These are phyloP conservation scores for Ophiocordyceps camponoti-rufipedis DNA, from an alignment of 2,329 filamentous ascomycete genomes.

Conservation along the genomic window DNA sequence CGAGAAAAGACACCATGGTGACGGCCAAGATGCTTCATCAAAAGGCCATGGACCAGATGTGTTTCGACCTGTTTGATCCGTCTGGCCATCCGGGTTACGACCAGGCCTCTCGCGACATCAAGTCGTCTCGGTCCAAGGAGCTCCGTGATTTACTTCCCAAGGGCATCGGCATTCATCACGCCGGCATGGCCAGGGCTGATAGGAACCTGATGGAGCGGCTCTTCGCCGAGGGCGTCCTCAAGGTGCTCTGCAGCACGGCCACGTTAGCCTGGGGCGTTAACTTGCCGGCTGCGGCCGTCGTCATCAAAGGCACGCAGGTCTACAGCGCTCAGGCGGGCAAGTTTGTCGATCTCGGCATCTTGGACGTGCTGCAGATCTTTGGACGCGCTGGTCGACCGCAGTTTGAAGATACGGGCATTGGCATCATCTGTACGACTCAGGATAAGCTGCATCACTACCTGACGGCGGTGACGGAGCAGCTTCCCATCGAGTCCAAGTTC, in stretches of 20 bases:
- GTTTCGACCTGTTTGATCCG: conserved; percentile 69
- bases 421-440: conserved; percentile 94
- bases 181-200: conserved; percentile 88
- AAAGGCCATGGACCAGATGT: conserved; percentile 67
- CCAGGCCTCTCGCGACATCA: conserved; percentile 66
- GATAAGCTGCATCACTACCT: conserved; percentile 86
- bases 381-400: conserved; percentile 95
- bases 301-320: conserved; percentile 96
- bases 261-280: conserved; percentile 98
- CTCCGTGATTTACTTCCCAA: conserved; percentile 78
- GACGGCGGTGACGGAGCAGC: conserved; percentile 81
- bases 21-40: conserved; percentile 76
- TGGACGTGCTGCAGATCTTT: conserved; percentile 95
- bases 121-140: conserved; percentile 67
- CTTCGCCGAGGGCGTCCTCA: conserved; percentile 82
- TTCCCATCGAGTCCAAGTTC: conserved; percentile 94
- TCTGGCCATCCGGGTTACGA: conserved; percentile 62
- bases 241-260: conserved; percentile 94
- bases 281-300: conserved; percentile 88
- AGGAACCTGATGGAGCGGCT: conserved; percentile 89
- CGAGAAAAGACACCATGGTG: conserved; percentile 78
- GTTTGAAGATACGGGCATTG: conserved; percentile 93
- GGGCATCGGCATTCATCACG: conserved; percentile 88
- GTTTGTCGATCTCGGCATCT: conserved; percentile 93
- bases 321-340: conserved; percentile 97